A percentile compares a stretch with the other conserved stretches of the same genome.
phyloP scores from a whole-genome alignment of 2,329 filamentous ascomycete species.

The Ascochyta viciae-villosae region DNA sequence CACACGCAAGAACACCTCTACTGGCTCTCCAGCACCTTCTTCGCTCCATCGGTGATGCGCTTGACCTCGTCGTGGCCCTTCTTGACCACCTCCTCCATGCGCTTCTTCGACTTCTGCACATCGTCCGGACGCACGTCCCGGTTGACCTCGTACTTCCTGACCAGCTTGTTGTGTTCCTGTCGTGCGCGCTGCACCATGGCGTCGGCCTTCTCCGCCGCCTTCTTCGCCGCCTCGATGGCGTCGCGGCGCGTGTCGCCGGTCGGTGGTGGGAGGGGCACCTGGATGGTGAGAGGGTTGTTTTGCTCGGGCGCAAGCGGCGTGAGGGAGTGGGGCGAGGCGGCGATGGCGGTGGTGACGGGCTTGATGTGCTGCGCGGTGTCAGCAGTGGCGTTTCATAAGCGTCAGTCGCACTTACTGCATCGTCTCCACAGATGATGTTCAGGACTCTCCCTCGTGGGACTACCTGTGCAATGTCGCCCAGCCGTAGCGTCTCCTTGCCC shows the following conservation, averaged over 20 bases:
- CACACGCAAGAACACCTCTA: conserved; percentile 11
- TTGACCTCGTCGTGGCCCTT: conserved; percentile 57
- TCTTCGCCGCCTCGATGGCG: conserved; percentile 49
- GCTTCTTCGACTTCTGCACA: conserved; percentile 55
- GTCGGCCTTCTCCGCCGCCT: conserved; percentile 53
- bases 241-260: conserved; percentile 62
- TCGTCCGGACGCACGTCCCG: conserved; percentile 57
- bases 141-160: conserved; percentile 53
- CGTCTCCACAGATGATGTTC: conserved; percentile 69
- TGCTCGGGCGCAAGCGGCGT: conserved; percentile 59
- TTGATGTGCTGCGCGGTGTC: conserved; percentile 58
- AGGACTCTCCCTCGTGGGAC: conserved; percentile 69
- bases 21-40: conserved; percentile 53
- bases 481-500: conserved; percentile 58
- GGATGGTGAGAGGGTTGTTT: conserved; percentile 58
- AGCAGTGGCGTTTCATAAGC: not conserved
- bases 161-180: conserved; percentile 57
- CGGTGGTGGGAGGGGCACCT: conserved; percentile 63
- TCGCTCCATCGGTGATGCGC: conserved; percentile 57
- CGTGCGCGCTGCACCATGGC: conserved; percentile 53
- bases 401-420: conserved; percentile 58
- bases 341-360: conserved; percentile 61
- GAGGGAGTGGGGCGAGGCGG: conserved; percentile 58
- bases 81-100: conserved; percentile 61
- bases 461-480: conserved; percentile 72